Conservation (phyloP, 2,329 filamentous ascomycete genomes). For the Coniochaeta sp. region DNA sequence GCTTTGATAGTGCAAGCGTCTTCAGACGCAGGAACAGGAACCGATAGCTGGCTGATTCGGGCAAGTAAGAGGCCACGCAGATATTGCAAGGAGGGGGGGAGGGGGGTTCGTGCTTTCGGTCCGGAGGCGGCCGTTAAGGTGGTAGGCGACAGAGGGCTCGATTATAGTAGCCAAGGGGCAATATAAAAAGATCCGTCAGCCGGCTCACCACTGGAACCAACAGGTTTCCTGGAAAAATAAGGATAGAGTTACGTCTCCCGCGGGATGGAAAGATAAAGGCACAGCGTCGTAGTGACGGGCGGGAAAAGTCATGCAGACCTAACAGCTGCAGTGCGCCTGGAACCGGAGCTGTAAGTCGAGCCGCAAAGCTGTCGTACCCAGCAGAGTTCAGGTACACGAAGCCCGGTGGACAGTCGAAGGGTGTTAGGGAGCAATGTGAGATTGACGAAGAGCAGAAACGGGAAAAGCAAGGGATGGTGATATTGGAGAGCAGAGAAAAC, state of each 20-base stretch:
- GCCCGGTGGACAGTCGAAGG: not conserved
- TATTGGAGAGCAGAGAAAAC: not conserved
- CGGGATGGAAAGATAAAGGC: not conserved
- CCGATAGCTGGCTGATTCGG: constrained; percentile 1
- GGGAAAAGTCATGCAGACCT: not conserved
- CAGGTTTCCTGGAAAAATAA: not conserved
- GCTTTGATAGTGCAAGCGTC: not conserved
- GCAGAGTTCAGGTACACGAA: not conserved
- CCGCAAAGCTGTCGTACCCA: not conserved
- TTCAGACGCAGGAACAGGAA: constrained; percentile 3
- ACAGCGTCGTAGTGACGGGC: not conserved
- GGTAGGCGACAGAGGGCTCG: not conserved
- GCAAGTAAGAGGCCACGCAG: not conserved
- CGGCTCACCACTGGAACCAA: not conserved
- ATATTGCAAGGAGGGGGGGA: constrained; percentile 4
- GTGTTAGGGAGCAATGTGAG: not conserved
- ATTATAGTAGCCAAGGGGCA: not conserved
- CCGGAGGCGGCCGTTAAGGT: not conserved
- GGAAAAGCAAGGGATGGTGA: not conserved
- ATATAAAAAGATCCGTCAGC: constrained; percentile 3
- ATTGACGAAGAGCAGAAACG: not conserved
- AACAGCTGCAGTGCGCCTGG: not conserved
- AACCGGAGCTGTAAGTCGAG: not conserved
- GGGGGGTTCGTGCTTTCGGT: not conserved
- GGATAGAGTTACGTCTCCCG: not conserved